Evolutionary conservation across 352 stramenopile species (phyloP).

Genomic region (Globisporangium ultimum): DNA sequence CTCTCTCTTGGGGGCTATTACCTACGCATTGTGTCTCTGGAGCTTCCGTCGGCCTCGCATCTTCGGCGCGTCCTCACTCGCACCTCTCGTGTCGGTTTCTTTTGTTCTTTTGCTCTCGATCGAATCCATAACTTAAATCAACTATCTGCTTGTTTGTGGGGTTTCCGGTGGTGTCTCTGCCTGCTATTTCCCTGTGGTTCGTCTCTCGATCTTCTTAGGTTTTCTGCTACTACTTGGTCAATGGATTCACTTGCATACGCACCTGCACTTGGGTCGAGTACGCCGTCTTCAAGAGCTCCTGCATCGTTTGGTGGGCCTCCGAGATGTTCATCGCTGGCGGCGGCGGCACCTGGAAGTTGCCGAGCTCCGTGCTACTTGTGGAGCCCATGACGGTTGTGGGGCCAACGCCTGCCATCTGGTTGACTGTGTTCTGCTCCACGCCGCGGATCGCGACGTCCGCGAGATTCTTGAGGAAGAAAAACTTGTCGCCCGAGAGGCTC

Average conservation of each 20-base stretch:
- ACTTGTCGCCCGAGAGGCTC: constrained; percentile 71
- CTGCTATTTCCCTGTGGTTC: not conserved
- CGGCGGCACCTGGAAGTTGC: constrained; percentile 32
- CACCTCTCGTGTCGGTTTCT: not conserved
- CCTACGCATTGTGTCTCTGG: too few species aligned
- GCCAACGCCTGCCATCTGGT: constrained; percentile 23
- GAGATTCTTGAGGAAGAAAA: constrained; percentile 83
- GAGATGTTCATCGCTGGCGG: constrained; percentile 60
- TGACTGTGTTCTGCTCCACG: constrained; percentile 77
- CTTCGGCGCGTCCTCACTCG: not conserved
- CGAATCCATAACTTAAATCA: constrained; percentile 39
- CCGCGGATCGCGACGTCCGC: constrained; percentile 68
- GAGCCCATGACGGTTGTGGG: not conserved
- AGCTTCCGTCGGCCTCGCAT: not conserved
- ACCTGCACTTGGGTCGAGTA: constrained; percentile 84
- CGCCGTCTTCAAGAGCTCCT: constrained; percentile 77
- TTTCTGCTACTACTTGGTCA: constrained; percentile 32
- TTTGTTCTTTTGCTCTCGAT: not conserved
- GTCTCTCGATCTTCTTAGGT: not conserved
- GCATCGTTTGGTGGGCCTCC: constrained; percentile 74
- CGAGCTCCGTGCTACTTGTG: constrained; percentile 13
- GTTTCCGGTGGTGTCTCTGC: not conserved
- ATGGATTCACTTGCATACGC: constrained; percentile 73
- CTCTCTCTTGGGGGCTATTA: not conserved
- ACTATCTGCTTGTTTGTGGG: constrained; percentile 8